phyloP scores from a whole-genome alignment of 371 early-diverging fungal species.

The Mortierella sp. region DNA sequence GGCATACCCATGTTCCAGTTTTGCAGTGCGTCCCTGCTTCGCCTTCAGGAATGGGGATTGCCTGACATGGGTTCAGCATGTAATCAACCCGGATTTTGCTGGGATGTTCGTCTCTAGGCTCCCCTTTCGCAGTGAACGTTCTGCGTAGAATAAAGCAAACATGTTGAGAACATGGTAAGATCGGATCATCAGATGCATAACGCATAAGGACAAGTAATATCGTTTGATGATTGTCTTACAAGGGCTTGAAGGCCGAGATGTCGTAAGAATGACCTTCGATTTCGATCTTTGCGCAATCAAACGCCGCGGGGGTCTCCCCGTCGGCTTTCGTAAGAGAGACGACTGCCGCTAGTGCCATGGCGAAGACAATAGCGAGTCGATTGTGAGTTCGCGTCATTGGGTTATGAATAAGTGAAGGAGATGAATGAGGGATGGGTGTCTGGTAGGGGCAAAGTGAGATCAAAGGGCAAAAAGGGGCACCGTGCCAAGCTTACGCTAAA shows the following conservation, averaged over 20 bases:
- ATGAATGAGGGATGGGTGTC: background rate
- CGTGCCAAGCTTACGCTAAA: no score
- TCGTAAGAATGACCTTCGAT: conserved; percentile 26
- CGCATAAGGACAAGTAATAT: no score
- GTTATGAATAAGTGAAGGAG: no score
- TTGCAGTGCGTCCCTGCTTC: conserved; percentile 18
- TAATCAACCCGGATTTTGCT: conserved; percentile 38
- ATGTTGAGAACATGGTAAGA: no score
- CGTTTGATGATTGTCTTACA: conserved; percentile 17
- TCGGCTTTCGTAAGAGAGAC: conserved; percentile 3
- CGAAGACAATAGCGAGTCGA: conserved; percentile 9
- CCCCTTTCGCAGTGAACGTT: conserved; percentile 31
- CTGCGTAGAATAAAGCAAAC: conserved; percentile 1
- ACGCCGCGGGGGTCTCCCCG: conserved; percentile 13
- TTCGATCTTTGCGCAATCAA: conserved; percentile 25
- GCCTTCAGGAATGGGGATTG: conserved; percentile 40
- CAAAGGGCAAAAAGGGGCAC: background rate
- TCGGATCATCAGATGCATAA: background rate
- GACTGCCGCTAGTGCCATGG: conserved; percentile 2
- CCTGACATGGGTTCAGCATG: conserved; percentile 45
- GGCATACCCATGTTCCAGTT: conserved; percentile 47
- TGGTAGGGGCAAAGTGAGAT: background rate
- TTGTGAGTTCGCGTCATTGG: conserved; percentile 14
- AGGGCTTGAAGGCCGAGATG: conserved; percentile 39
- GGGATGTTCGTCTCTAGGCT: conserved; percentile 15